Conservation (phyloP, 305 asterid species). For the Fraxinus velutina region DNA sequence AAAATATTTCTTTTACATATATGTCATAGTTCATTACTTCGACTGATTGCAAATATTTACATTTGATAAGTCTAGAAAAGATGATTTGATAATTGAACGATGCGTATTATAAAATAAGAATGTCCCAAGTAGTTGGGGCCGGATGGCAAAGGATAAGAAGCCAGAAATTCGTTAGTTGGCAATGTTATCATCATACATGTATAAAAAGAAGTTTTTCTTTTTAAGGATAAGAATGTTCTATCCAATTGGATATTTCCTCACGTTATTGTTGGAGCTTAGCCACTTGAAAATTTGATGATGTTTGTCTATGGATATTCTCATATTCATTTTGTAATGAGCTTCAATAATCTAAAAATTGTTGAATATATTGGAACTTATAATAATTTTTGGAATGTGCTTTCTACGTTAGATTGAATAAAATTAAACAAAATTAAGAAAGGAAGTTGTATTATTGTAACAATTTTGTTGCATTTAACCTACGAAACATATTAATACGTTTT, state of each 20-base stretch:
- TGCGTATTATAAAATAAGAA: not conserved
- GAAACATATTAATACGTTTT: not conserved
- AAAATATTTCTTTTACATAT: not conserved
- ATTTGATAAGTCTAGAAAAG: not conserved
- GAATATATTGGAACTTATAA: not conserved
- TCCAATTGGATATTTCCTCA: constrained; percentile 20
- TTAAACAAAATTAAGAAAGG: not conserved
- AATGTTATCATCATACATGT: constrained; percentile 23
- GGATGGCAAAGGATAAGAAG: constrained; percentile 29
- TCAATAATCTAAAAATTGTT: not conserved
- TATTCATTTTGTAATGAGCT: not conserved
- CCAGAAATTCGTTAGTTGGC: constrained; percentile 32
- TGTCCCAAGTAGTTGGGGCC: not conserved
- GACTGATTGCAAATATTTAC: not conserved
- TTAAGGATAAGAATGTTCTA: constrained; percentile 29
- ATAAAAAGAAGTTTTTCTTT: not conserved
- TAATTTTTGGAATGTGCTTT: not conserved
- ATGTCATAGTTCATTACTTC: not conserved
- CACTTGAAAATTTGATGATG: not conserved
- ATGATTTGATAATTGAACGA: not conserved
- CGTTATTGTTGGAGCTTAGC: not conserved
- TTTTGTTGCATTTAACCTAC: not conserved
- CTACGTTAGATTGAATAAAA: not conserved
- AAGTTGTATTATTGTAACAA: not conserved
- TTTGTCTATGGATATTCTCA: not conserved